Evolutionary conservation across 2,329 filamentous ascomycete genomes (phyloP).

Genomic region (Neonectria faginata): DNA sequence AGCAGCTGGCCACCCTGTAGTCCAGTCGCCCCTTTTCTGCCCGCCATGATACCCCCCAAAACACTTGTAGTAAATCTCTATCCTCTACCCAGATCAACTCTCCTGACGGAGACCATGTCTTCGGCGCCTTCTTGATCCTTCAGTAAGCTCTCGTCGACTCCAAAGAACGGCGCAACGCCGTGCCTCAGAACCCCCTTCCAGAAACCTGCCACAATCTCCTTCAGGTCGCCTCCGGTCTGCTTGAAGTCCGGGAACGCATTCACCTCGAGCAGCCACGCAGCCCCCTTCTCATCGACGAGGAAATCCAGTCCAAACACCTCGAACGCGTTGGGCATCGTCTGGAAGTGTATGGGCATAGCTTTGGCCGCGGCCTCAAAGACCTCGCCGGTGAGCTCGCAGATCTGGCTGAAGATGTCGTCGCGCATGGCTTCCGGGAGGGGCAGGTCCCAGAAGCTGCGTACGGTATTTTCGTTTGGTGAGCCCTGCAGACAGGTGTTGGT

Average conservation of each 20-base stretch:
- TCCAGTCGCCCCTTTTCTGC: background rate
- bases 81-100: slow-evolving; percentile 64
- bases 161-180: slow-evolving; percentile 77
- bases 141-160: slow-evolving; percentile 38
- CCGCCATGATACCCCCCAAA: background rate
- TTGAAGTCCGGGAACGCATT: slow-evolving; percentile 97
- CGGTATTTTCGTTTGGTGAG: slow-evolving; percentile 69
- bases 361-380: slow-evolving; percentile 88
- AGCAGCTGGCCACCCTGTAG: slow-evolving; percentile 15
- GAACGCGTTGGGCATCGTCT: slow-evolving; percentile 87
- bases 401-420: slow-evolving; percentile 75
- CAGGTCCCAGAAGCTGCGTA: slow-evolving; percentile 81
- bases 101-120: slow-evolving; percentile 64
- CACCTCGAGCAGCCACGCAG: slow-evolving; percentile 84
- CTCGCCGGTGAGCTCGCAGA: slow-evolving; percentile 79
- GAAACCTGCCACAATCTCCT: slow-evolving; percentile 77
- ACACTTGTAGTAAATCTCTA: slow-evolving; percentile 10
- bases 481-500: slow-evolving; percentile 96
- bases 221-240: slow-evolving; percentile 88
- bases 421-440: slow-evolving; percentile 64
- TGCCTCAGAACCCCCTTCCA: slow-evolving; percentile 79
- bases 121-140: slow-evolving; percentile 47
- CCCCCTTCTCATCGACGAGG: slow-evolving; percentile 75
- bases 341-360: slow-evolving; percentile 90
- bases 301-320: slow-evolving; percentile 95